A percentile compares a stretch with the other conserved stretches of the same genome.
Conservation (phyloP, 2,329 filamentous ascomycete genomes). For the Aspergillus fumigatus region DNA sequence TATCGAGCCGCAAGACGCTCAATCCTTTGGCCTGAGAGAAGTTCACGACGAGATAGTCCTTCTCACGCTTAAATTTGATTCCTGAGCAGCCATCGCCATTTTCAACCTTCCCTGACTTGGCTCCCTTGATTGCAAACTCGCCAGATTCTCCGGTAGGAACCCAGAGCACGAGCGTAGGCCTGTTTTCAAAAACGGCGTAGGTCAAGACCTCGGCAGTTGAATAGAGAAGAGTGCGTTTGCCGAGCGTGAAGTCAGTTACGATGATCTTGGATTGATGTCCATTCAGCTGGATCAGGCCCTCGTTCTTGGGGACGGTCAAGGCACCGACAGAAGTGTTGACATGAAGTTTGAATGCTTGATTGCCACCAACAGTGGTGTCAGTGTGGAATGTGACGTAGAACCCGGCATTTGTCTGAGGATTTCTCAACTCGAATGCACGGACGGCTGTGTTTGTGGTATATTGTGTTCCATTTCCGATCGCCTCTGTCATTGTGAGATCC, state of each 20-base stretch:
- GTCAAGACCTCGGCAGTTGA: conserved; percentile 54
- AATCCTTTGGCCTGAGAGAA: conserved; percentile 50
- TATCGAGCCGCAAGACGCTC: conserved; percentile 45
- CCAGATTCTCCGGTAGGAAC: conserved; percentile 51
- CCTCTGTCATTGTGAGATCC: conserved; percentile 54
- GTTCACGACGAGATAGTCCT: conserved; percentile 40
- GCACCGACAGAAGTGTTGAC: conserved; percentile 54
- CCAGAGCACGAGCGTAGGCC: conserved; percentile 49
- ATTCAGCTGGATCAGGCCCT: conserved; percentile 48
- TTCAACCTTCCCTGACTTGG: conserved; percentile 32
- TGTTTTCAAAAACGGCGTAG: conserved; percentile 46
- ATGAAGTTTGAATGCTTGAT: conserved; percentile 51
- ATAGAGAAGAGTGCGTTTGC: conserved; percentile 49
- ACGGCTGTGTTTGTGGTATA: conserved; percentile 52
- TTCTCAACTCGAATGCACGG: conserved; percentile 53
- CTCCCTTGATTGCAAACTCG: conserved; percentile 49
- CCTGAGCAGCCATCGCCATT: conserved; percentile 40
- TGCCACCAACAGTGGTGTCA: conserved; percentile 48
- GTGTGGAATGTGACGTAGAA: conserved; percentile 59
- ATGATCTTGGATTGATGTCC: conserved; percentile 61
- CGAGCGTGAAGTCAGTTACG: conserved; percentile 56
- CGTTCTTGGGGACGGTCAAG: conserved; percentile 51
- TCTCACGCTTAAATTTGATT: conserved; percentile 40
- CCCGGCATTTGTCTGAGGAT: conserved; percentile 52
- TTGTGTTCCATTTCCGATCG: conserved; percentile 44